Evolutionary conservation across 306 rosid species (phyloP), one percentile per base, ranked within the genome.

Genomic region (Mimosa bimucronata): DNA sequence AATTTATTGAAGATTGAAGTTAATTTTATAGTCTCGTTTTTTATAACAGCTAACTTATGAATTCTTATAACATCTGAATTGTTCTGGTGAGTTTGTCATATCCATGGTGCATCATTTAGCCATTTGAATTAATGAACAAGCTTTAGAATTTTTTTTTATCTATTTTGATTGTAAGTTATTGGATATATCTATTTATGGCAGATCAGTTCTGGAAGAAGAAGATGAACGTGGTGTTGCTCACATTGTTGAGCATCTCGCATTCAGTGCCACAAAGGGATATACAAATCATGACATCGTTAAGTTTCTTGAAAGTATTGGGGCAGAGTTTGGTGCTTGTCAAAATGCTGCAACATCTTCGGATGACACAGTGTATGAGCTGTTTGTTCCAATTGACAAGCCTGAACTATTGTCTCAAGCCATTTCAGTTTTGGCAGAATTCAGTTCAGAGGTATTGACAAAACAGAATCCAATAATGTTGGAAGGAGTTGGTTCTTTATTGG

Each of bases 161-260:
- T 31, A 9, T 9, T 38, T 18, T 64, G 57, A 61, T 76, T 52
- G n/a, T 75, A 72, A 82, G 53, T 72, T 85, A 79, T 76, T 81
- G 83, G 81, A 77, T 66, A 60, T 79, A 80, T 73, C 68, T 78
- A 77, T 76, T 87, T 29, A 75, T 80, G 87, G 86, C 97, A 94
- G 98, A 83, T 94, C 97, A 88, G 95, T 94, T 86, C 85, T 92
- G 76, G 98, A 94, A 86, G 98, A 94, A 85, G 98, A 94, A 65
- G 94, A 91, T 45, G 97, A 94, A 65, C 97, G 98, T 13, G 98
- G 98, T 81, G 95, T 94, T 82, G 97, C 97, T 73, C 98, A 94
- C 89, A 88, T 94, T 76, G 91, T 94, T 61, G 98, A 94, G 90
- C 98, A 94, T 73, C 98, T 94, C 79, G 97, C 98, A 71, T 94